A percentile compares a stretch with the other conserved stretches of the same genome.
These are phyloP conservation scores for Periconia sp. DNA, from an alignment of 2,329 filamentous ascomycete species.

Conservation along the genomic window DNA sequence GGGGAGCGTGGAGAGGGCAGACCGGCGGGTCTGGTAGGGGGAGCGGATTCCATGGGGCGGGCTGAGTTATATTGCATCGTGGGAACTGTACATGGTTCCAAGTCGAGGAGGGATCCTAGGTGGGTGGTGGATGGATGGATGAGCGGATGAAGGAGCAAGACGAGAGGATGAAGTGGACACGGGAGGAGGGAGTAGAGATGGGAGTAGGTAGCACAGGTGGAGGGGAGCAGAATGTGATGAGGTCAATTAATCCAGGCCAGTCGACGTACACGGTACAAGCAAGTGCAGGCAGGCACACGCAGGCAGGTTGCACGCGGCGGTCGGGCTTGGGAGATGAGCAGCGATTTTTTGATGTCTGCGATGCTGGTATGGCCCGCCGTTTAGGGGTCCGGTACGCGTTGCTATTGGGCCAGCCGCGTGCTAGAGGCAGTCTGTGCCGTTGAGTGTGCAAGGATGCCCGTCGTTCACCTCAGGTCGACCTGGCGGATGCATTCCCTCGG, in stretches of 20 bases:
- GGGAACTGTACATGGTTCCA: constrained; percentile 17
- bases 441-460: not conserved
- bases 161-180: no score
- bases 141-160: not conserved
- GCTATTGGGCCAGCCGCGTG: not conserved
- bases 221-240: constrained; percentile 11
- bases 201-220: no score
- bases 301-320: constrained; percentile 1
- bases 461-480: no score
- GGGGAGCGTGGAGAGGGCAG: constrained; percentile 58
- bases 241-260: constrained; percentile 4
- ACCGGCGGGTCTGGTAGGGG: constrained; percentile 12
- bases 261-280: no score
- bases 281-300: no score
- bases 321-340: constrained; percentile 14
- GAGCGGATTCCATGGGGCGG: constrained; percentile 13
- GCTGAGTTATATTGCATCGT: constrained; percentile 16
- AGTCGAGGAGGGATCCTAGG: not conserved
- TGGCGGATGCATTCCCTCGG: no score
- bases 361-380: constrained; percentile 20
- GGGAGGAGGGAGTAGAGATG: no score
- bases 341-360: constrained; percentile 11
- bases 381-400: constrained; percentile 15
- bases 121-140: not conserved
- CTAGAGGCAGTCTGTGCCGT: not conserved